Evolutionary conservation across 495 filamentous ascomycete species (phyloP).

Genomic region (Penicillium antarcticum): DNA sequence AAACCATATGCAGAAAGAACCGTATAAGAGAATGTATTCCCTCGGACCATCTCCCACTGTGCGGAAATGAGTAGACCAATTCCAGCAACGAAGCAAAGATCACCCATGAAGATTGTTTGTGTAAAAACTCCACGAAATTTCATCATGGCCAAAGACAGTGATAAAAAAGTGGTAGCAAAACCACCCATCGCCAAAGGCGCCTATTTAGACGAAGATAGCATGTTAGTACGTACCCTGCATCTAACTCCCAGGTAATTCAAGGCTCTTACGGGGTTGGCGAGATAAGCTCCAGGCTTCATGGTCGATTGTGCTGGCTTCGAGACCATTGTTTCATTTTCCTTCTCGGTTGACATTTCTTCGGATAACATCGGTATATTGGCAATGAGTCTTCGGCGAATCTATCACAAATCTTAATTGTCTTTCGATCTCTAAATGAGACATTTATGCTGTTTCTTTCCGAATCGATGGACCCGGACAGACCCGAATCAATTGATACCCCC

Average conservation of each 20-base stretch:
- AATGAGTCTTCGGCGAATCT: neutral
- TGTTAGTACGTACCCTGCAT: neutral
- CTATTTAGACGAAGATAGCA: neutral
- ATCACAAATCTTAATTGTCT: neutral
- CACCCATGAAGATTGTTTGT: slow-evolving; percentile 9
- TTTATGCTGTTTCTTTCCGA: neutral
- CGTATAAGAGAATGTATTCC: slow-evolving; percentile 11
- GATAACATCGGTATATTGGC: neutral
- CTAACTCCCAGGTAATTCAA: neutral
- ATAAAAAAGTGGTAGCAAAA: slow-evolving; percentile 11
- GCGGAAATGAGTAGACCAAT: slow-evolving; percentile 11
- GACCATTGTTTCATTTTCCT: neutral
- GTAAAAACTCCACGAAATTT: slow-evolving; percentile 4
- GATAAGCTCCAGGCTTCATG: neutral
- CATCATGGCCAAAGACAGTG: slow-evolving; percentile 12
- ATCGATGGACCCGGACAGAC: neutral
- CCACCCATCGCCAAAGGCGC: slow-evolving; percentile 7
- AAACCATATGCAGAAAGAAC: slow-evolving; percentile 22
- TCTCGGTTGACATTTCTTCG: neutral
- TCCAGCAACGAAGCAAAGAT: slow-evolving; percentile 9
- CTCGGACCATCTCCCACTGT: slow-evolving; percentile 14
- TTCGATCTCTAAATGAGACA: neutral
- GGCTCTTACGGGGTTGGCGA: neutral
- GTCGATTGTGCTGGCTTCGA: neutral
- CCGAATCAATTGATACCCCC: neutral